These are phyloP conservation scores for Annulohypoxylon moriforme DNA, from an alignment of 495 filamentous ascomycete genomes.

Conservation along the genomic window DNA sequence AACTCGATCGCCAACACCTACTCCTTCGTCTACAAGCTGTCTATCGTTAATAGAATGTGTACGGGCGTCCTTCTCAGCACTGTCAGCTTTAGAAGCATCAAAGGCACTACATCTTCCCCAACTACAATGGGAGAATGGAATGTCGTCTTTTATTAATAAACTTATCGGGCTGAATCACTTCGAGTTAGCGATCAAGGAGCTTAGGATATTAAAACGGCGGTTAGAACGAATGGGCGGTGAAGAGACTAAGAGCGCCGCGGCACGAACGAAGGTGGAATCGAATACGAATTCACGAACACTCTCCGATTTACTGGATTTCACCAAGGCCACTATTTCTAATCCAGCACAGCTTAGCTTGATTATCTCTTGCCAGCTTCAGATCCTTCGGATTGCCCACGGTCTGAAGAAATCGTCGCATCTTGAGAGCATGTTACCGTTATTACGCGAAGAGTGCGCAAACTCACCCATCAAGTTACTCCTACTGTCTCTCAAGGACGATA, in stretches of 20 bases:
- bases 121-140: conserved; percentile 85
- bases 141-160: conserved; percentile 78
- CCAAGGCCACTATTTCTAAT: conserved; percentile 51
- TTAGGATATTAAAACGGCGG: conserved; percentile 73
- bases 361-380: conserved; percentile 65
- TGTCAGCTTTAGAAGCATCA: conserved; percentile 68
- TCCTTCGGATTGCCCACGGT: conserved; percentile 60
- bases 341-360: conserved; percentile 57
- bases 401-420: conserved; percentile 63
- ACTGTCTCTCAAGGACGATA: conserved; percentile 58
- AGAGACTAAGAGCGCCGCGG: conserved; percentile 46
- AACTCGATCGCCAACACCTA: conserved; percentile 9
- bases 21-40: conserved; percentile 47
- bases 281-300: conserved; percentile 59
- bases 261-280: conserved; percentile 42
- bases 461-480: conserved; percentile 76
- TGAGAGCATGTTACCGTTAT: conserved; percentile 59
- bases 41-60: conserved; percentile 77
- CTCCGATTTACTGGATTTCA: conserved; percentile 73
- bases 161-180: conserved; percentile 78
- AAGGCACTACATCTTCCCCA: conserved; percentile 63
- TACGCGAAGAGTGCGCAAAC: conserved; percentile 59
- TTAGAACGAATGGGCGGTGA: conserved; percentile 57
- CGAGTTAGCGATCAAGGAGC: conserved; percentile 80
- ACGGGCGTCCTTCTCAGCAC: conserved; percentile 74